Evolutionary conservation across 192 early-diverging fungal species (phyloP).

Genomic region (Allomyces javanicus): DNA sequence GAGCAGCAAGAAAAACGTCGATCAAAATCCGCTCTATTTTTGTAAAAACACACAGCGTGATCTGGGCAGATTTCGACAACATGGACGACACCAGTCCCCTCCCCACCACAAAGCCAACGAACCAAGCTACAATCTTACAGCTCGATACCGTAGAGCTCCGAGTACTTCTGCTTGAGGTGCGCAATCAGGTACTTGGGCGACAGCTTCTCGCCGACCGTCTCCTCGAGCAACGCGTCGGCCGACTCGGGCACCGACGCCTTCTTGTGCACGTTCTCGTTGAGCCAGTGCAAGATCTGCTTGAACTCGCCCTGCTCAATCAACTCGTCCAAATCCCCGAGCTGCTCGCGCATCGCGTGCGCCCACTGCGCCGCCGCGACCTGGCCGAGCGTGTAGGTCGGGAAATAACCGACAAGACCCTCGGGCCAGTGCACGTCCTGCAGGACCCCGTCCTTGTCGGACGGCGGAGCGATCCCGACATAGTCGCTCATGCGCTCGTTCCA

Average conservation of each 20-base stretch:
- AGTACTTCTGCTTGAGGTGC: conserved; percentile 17
- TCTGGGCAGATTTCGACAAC: no score
- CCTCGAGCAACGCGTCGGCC: conserved; percentile 14
- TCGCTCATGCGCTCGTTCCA: conserved; percentile 18
- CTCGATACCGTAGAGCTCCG: conserved; percentile 8
- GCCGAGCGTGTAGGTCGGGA: conserved; percentile 22
- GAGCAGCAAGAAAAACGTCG: no score
- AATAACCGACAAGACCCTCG: conserved; percentile 15
- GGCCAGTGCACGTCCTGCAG: conserved; percentile 21
- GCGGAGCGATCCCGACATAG: conserved; percentile 14
- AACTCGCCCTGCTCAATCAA: conserved; percentile 16
- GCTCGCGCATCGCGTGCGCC: neutral
- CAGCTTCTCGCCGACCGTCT: conserved; percentile 10
- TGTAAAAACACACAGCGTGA: no score
- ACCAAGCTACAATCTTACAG: no score
- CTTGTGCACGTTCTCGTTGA: conserved; percentile 15
- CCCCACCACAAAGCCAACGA: no score
- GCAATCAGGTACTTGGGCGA: conserved; percentile 10
- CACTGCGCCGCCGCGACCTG: conserved; percentile 10
- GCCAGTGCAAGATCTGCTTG: conserved; percentile 15
- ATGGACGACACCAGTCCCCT: no score
- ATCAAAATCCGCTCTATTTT: no score
- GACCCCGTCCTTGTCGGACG: conserved; percentile 10
- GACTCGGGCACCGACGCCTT: conserved; percentile 11
- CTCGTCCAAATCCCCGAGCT: conserved; percentile 7